Percentiles rank a stretch among this genome's conserved stretches.
These are phyloP conservation scores for Paramecium octaurelia DNA, from an alignment of 73 alveolate genomes.

Conservation along the genomic window DNA sequence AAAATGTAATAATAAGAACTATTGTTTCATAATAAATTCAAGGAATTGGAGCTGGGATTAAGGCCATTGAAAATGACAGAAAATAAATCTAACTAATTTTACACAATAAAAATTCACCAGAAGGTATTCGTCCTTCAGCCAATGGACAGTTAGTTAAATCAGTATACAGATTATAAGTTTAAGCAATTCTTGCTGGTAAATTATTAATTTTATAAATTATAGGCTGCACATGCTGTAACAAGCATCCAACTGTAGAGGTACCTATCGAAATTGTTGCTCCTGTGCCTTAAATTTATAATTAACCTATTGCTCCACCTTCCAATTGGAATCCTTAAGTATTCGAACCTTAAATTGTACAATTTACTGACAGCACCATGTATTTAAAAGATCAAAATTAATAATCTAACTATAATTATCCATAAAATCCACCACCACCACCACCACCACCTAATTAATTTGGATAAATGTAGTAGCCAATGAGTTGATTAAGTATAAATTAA, in stretches of 20 bases:
- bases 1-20: neutral
- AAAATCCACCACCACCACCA: neutral
- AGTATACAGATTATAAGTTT: neutral
- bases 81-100: neutral
- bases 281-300: slow-evolving; percentile 30
- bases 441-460: neutral
- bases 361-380: neutral
- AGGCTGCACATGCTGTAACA: slow-evolving; percentile 57
- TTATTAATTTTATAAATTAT: neutral
- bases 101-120: neutral
- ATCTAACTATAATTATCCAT: slow-evolving; percentile 17
- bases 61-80: slow-evolving; percentile 43
- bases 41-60: slow-evolving; percentile 29
- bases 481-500: neutral
- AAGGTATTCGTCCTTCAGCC: slow-evolving; percentile 39
- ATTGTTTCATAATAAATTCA: neutral
- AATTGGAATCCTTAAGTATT: slow-evolving; percentile 65
- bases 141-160: slow-evolving; percentile 51
- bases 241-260: slow-evolving; percentile 47
- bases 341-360: slow-evolving; percentile 35
- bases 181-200: slow-evolving; percentile 40
- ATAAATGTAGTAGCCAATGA: slow-evolving; percentile 14
- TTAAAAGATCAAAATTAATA: neutral
- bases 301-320: neutral
- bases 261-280: slow-evolving; percentile 60